phyloP scores from a whole-genome alignment of 257 asterid species.

The Nicotiana otophora region DNA sequence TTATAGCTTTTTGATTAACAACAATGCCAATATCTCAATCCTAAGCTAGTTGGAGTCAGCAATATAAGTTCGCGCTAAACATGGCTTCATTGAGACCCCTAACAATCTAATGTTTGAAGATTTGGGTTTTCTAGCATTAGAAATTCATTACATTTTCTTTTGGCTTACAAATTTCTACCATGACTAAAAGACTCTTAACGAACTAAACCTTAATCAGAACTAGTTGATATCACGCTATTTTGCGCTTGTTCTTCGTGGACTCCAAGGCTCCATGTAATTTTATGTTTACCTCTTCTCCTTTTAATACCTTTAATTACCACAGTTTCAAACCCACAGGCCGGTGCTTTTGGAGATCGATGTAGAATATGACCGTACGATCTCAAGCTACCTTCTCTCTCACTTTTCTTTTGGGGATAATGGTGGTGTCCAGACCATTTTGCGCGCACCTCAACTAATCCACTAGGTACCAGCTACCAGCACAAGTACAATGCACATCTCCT shows the following conservation, averaged over 20 bases:
- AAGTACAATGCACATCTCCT: background rate
- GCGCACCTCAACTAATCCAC: background rate
- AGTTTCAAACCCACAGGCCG: background rate
- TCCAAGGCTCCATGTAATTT: background rate
- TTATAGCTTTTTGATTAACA: background rate
- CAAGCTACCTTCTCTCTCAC: background rate
- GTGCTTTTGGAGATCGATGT: background rate
- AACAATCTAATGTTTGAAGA: background rate
- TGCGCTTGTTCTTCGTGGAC: too few relatives aligned
- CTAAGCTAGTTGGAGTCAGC: background rate
- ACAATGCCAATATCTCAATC: background rate
- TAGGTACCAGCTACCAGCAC: background rate
- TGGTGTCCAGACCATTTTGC: background rate
- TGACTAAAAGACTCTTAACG: background rate
- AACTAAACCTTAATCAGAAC: background rate
- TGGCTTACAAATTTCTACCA: background rate
- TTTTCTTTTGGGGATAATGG: background rate
- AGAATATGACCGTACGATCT: background rate
- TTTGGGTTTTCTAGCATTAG: background rate
- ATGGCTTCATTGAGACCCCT: background rate
- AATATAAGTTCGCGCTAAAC: background rate
- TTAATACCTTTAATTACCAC: background rate
- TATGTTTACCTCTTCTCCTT: background rate
- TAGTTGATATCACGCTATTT: background rate
- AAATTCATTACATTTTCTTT: background rate